Conservation (phyloP, 371 early-diverging fungal species). For the Dichotomocladium elegans region DNA sequence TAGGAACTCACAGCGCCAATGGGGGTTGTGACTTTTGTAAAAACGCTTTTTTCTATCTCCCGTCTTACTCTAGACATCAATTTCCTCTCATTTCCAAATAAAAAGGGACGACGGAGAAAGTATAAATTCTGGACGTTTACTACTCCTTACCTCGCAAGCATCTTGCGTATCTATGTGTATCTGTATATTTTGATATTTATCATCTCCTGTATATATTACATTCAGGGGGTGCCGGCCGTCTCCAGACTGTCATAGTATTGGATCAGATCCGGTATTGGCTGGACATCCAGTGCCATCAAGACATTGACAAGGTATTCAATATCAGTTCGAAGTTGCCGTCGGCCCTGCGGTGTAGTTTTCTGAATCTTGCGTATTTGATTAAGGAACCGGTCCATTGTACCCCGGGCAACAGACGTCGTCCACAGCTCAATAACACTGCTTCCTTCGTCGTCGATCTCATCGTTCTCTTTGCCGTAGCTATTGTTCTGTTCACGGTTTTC, state of each 20-base stretch:
- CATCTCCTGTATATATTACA: background rate
- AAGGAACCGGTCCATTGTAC: slow-evolving; percentile 45
- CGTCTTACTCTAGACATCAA: no score
- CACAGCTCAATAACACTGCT: slow-evolving; percentile 59
- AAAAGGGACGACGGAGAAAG: background rate
- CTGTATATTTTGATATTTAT: background rate
- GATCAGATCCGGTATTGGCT: slow-evolving; percentile 31
- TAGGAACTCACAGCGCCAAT: background rate
- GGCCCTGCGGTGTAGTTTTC: slow-evolving; percentile 41
- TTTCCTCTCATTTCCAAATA: background rate
- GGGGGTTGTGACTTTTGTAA: background rate
- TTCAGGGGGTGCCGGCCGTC: no score
- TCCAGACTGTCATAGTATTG: slow-evolving; percentile 10
- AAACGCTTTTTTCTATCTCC: background rate
- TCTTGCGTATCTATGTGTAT: background rate
- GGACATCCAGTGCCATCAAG: slow-evolving; percentile 60
- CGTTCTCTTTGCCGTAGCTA: slow-evolving; percentile 11
- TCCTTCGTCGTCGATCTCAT: slow-evolving; percentile 17
- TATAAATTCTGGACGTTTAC: background rate
- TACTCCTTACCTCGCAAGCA: background rate
- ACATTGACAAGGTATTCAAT: slow-evolving; percentile 62
- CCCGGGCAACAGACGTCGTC: slow-evolving; percentile 65
- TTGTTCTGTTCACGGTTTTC: background rate
- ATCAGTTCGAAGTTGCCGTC: slow-evolving; percentile 56
- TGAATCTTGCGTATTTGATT: slow-evolving; percentile 33